Evolutionary conservation across 805 yeast genomes (phyloP).

Genomic region (Saccharomyces paradoxus): DNA sequence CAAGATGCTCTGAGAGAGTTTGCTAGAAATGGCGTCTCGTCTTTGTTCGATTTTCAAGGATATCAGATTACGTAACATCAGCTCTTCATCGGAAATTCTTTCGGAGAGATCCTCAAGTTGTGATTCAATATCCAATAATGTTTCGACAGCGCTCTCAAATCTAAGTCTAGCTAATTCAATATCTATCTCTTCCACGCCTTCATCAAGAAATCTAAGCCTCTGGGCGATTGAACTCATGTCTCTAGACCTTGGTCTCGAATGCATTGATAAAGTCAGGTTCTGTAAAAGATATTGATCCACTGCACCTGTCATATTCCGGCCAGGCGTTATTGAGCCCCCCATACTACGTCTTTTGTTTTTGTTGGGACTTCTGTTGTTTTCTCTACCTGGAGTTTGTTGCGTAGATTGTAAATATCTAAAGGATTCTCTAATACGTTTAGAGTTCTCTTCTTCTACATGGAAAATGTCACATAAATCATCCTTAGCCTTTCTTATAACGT

Average conservation of each 20-base stretch:
- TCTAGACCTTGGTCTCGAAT: constrained; percentile 47
- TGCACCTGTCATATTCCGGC: constrained; percentile 7
- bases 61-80: constrained; percentile 28
- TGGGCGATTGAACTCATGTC: constrained; percentile 39
- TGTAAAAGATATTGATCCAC: constrained; percentile 38
- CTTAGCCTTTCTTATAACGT: constrained; percentile 52
- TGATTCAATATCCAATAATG: constrained; percentile 29
- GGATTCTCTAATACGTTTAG: constrained; percentile 38
- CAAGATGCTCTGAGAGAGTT: constrained; percentile 31
- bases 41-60: constrained; percentile 28
- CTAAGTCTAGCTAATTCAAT: constrained; percentile 54
- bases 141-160: constrained; percentile 38
- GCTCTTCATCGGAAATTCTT: constrained; percentile 21
- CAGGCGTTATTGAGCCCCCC: constrained; percentile 14
- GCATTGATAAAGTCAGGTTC: constrained; percentile 53
- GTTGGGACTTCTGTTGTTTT: constrained; percentile 26
- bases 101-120: constrained; percentile 12
- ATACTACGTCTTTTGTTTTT: constrained; percentile 30
- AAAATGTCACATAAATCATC: constrained; percentile 51
- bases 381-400: constrained; percentile 30
- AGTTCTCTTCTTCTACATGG: constrained; percentile 40
- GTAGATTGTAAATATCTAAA: constrained; percentile 33
- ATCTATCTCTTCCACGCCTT: constrained; percentile 60
- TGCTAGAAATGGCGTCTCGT: constrained; percentile 26
- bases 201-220: constrained; percentile 48